These are phyloP conservation scores for Przewalskia tangutica DNA, from an alignment of 257 asterid species.

Conservation along the genomic window DNA sequence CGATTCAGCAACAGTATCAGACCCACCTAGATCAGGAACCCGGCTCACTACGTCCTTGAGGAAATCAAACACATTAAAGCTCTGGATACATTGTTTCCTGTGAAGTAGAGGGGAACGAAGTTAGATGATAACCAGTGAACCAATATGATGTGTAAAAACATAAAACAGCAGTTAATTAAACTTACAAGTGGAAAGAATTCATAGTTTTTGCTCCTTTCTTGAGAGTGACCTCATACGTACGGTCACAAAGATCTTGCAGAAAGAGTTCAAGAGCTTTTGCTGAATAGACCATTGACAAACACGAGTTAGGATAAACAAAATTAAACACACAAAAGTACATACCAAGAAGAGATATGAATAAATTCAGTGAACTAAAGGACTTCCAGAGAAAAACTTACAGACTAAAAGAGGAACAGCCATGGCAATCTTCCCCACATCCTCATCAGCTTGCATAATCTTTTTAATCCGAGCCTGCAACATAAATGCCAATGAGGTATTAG, in stretches of 20 bases:
- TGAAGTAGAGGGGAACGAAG: slow-evolving; percentile 7
- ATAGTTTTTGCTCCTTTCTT: slow-evolving; percentile 70
- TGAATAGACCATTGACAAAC: slow-evolving; percentile 15
- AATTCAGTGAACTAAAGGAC: not conserved
- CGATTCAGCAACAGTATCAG: slow-evolving; percentile 47
- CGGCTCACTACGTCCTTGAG: slow-evolving; percentile 51
- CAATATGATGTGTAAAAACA: not conserved
- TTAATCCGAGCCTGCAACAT: slow-evolving; percentile 61
- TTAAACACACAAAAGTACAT: not conserved
- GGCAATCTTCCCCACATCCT: slow-evolving; percentile 84
- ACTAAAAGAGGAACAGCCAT: slow-evolving; percentile 82
- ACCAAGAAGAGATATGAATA: not conserved
- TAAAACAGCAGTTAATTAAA: not conserved
- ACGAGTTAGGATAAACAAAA: not conserved
- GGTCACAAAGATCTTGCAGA: slow-evolving; percentile 76
- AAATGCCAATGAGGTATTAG: not conserved
- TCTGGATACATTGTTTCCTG: slow-evolving; percentile 82
- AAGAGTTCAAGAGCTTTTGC: slow-evolving; percentile 82
- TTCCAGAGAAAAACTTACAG: slow-evolving; percentile 31
- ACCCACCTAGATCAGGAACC: slow-evolving; percentile 69
- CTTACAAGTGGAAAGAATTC: slow-evolving; percentile 69
- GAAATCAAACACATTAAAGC: slow-evolving; percentile 59
- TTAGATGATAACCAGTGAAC: slow-evolving; percentile 2
- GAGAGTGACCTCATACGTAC: slow-evolving; percentile 60
- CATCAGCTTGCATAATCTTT: slow-evolving; percentile 90